Evolutionary conservation across 257 asterid species (phyloP), one percentile per base, ranked within the genome.

Genomic region (Prunella vulgaris): DNA sequence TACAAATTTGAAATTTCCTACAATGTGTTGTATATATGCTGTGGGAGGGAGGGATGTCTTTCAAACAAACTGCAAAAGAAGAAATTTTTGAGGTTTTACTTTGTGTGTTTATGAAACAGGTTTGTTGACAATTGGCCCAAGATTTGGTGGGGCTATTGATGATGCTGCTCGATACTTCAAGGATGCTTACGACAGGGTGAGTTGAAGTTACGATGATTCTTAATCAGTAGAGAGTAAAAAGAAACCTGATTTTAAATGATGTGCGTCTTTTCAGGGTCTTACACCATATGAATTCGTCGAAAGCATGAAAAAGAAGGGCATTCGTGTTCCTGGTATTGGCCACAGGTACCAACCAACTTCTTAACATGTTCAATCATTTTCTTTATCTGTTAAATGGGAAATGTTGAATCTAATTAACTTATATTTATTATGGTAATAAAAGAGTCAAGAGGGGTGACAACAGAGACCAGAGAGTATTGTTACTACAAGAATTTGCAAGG

Each of bases 131-230:
- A 91, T 94, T 74, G 99, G 99, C 74, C 99, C 99, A 5, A 88
- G 99, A 78, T 94, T 94, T 69, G 99, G 99, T 72, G 99, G 99
- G 54, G 99, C 99, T 71, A 82, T 94, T 71, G 99, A 94, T 69
- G 99, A 91, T 77, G 99, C 99, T 71, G 99, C 99, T 68, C 95
- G 97, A 24, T 94, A 91, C 79, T 94, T 94, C 75, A 94, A 94
- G 87, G 96, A 91, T 85, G 96, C 98, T 68, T 90, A 79, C 66
- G 95, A 85, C 53, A 84, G 75, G 85, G 99, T 87, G 51, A 77
- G 88, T 32, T 32, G 2, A 30, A 30, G 35, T 68, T 49, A 17
- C 40, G 61, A 18, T 58, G 33, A 48, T 66, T 66, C 44, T 6
- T 66, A 61, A 69, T 71, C 74, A 58, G 58, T 59, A 24, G 21